phyloP scores from a whole-genome alignment of 75 land plant species.

The Larix kaempferi region DNA sequence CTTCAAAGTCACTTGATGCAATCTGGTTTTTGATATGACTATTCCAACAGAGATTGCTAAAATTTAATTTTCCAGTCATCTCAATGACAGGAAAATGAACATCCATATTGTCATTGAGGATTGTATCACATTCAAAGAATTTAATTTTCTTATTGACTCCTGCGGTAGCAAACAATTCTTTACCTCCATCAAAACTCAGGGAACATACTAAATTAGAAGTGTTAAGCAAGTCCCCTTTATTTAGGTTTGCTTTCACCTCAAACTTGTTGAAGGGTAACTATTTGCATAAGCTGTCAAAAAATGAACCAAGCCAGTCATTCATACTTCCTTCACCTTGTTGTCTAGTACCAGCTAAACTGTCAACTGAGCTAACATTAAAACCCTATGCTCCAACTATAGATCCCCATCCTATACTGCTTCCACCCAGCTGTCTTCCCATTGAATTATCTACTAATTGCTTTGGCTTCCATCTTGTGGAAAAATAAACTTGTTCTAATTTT shows the following conservation, averaged over 20 bases:
- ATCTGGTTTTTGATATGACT: conserved; percentile 82
- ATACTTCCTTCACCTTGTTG: conserved; percentile 14
- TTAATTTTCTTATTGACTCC: conserved; percentile 82
- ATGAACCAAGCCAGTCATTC: conserved; percentile 55
- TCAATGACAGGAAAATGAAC: conserved; percentile 84
- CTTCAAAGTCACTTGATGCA: conserved; percentile 88
- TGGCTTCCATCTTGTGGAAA: conserved; percentile 55
- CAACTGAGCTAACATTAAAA: conserved; percentile 37
- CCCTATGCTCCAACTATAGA: conserved; percentile 41
- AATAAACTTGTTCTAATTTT: conserved; percentile 69
- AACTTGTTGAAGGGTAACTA: conserved; percentile 67
- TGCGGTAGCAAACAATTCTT: conserved; percentile 84
- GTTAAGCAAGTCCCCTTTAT: conserved; percentile 74
- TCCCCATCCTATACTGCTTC: conserved; percentile 34
- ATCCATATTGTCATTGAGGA: conserved; percentile 60
- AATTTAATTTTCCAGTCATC: conserved; percentile 64
- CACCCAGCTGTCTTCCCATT: conserved; percentile 8
- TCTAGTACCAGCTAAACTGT: conserved; percentile 29
- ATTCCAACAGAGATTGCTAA: conserved; percentile 85
- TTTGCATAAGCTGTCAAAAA: conserved; percentile 75
- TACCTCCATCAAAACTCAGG: conserved; percentile 74
- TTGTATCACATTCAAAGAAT: conserved; percentile 68
- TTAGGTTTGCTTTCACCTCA: conserved; percentile 65
- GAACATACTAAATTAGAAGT: conserved; percentile 75
- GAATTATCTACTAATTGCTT: conserved; percentile 14